Base-by-base conservation (phyloP, 83 land plant species). In the Isoetes engelmannii region DNA sequence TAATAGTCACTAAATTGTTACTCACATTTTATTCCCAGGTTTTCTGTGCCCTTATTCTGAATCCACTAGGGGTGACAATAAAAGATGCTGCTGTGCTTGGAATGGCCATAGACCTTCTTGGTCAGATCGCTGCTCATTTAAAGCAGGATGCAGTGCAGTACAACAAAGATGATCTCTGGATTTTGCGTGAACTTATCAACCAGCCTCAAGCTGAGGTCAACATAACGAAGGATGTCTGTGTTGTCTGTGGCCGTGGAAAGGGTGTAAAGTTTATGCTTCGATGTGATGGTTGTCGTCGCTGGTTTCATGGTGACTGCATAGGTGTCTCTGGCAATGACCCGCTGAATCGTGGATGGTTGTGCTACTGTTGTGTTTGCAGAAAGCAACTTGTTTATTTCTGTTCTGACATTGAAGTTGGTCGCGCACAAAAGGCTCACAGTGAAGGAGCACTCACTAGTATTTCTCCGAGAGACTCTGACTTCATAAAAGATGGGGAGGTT, bases 41-140 rank as follows among this genome's bases (percentile, higher is more conserved):
- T 70, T 86, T 95, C 59, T 95, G 99, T 80, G 87, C 87, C 4
- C 72, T 92, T 56, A 80, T 95, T 8, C 89, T 95, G 47, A 88
- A 87, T 46, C 83, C 88, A 80, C 86, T 85, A 65, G 99, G 97
- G 12, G 69, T 82, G 66, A 95, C 85, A 79, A 80, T 92, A 20
- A 95, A 92, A 67, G 99, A 95, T 77, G 82, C 84, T 13, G 75
- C 82, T 61, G 80, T 84, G 13, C 90, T 97, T 19, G 81, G 89
- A 47, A 78, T 79, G 74, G 91, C 97, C 53, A 86, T 92, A 78
- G 99, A 95, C 49, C 79, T 95, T 69, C 95, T 95, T 66, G 99
- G 99, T 18, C 81, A 83, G 54, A 83, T 95, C 66, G 99, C 99
- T 68, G 89, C 99, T 57, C 90, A 92, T 48, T 67, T 95, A 66